Percentiles rank a stretch among this genome's conserved stretches.
phyloP scores from a whole-genome alignment of 2,329 filamentous ascomycete species.

The Epicoccum sorghinum region DNA sequence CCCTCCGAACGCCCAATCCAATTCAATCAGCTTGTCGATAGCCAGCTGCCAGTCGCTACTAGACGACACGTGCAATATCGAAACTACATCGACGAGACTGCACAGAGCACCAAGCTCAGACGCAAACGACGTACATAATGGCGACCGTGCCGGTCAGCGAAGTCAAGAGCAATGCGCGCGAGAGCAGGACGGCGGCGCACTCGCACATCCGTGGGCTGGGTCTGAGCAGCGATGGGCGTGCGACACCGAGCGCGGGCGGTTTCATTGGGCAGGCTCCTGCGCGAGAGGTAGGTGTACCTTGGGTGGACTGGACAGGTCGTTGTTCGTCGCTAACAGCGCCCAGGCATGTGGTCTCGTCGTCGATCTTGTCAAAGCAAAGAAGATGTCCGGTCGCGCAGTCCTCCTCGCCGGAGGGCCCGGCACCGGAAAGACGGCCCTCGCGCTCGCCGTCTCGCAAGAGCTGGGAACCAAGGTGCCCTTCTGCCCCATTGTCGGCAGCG shows the following conservation, averaged over 20 bases:
- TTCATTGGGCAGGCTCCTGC: constrained; percentile 90
- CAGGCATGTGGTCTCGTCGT: constrained; percentile 95
- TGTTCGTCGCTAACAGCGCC: background rate
- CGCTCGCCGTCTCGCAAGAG: constrained; percentile 94
- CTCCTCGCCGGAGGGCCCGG: constrained; percentile 89
- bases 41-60: no score
- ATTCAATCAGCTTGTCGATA: no score
- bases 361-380: constrained; percentile 93
- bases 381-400: constrained; percentile 95
- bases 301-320: background rate
- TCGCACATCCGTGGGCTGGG: constrained; percentile 98
- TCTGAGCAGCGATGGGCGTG: constrained; percentile 79
- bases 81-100: background rate
- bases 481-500: constrained; percentile 96
- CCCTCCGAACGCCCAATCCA: background rate
- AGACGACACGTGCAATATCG: no score
- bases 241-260: constrained; percentile 73
- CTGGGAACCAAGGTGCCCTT: constrained; percentile 98
- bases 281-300: constrained; percentile 73
- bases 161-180: constrained; percentile 91
- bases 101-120: background rate
- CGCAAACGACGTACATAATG: constrained; percentile 23
- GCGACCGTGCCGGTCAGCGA: constrained; percentile 66
- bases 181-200: constrained; percentile 92
- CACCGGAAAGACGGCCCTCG: constrained; percentile 96